phyloP scores from a whole-genome alignment of 2,329 filamentous ascomycete species.

The Madurella mycetomatis region DNA sequence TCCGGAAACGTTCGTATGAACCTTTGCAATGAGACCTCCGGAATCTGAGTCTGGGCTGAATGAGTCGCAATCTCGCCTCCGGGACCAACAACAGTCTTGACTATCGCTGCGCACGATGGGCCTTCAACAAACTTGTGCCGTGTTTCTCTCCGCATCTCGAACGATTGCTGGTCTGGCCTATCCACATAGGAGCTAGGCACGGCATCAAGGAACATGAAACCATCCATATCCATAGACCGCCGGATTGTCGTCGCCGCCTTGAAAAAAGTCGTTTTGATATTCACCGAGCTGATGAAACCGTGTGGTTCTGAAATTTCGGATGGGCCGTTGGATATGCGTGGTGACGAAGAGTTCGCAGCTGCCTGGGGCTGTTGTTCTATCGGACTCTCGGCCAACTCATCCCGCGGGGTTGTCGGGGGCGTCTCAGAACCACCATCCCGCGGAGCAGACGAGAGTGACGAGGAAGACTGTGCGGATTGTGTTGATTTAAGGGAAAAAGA shows the following conservation, averaged over 20 bases:
- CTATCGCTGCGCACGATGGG: slow-evolving; percentile 21
- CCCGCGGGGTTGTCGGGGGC: slow-evolving; percentile 17
- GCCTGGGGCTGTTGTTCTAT: slow-evolving; percentile 11
- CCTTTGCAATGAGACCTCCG: slow-evolving; percentile 21
- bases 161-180: slow-evolving; percentile 7
- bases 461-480: slow-evolving; percentile 4
- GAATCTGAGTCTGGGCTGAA: slow-evolving; percentile 17
- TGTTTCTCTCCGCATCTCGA: background rate
- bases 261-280: slow-evolving; percentile 24
- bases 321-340: background rate
- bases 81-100: slow-evolving; percentile 11
- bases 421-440: slow-evolving; percentile 9
- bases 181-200: slow-evolving; percentile 19
- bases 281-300: slow-evolving; percentile 24
- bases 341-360: background rate
- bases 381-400: slow-evolving; percentile 12
- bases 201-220: slow-evolving; percentile 25
- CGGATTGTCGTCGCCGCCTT: slow-evolving; percentile 20
- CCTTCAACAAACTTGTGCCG: slow-evolving; percentile 6
- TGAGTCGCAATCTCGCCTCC: slow-evolving; percentile 9
- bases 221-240: slow-evolving; percentile 21
- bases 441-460: background rate
- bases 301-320: slow-evolving; percentile 12
- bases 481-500: slow-evolving; percentile 8
- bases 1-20: slow-evolving; percentile 22